Evolutionary conservation across 805 yeast species (phyloP).

Genomic region (Schwanniomyces pseudopolymorphus): DNA sequence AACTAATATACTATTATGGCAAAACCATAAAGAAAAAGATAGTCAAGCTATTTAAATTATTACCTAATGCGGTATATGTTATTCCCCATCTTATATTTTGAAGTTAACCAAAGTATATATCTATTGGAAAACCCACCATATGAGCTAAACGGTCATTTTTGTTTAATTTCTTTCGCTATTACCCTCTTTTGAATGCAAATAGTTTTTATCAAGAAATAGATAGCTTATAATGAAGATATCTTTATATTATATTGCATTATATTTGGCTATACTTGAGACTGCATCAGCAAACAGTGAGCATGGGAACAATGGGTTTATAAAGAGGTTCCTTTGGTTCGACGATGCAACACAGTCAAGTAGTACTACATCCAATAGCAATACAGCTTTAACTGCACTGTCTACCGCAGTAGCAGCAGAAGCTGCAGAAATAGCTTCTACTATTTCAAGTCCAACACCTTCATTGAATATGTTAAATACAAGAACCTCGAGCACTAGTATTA

Average conservation of each 20-base stretch:
- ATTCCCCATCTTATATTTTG: not conserved
- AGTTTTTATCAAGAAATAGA: not conserved
- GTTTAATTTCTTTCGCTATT: not conserved
- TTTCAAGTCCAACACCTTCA: conserved; percentile 2
- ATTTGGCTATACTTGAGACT: not conserved
- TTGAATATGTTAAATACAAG: not conserved
- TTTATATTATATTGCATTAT: not conserved
- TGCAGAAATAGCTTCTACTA: not conserved
- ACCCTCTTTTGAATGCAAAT: not conserved
- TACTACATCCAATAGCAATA: conserved; percentile 7
- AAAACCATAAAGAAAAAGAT: not conserved
- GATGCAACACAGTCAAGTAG: not conserved
- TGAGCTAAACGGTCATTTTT: not conserved
- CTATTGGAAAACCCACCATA: not conserved
- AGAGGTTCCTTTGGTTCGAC: not conserved
- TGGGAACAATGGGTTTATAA: not conserved
- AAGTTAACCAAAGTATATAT: not conserved
- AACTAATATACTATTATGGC: not conserved
- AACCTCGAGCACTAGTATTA: not conserved
- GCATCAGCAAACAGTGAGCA: not conserved
- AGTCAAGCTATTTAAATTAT: not conserved
- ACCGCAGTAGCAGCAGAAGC: too few relatives aligned
- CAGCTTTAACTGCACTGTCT: conserved; percentile 6
- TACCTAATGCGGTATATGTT: not conserved
- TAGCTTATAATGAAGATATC: conserved; percentile 1